Base-by-base conservation (phyloP, 495 filamentous ascomycete species). In the Saxophila tyrrhenica region DNA sequence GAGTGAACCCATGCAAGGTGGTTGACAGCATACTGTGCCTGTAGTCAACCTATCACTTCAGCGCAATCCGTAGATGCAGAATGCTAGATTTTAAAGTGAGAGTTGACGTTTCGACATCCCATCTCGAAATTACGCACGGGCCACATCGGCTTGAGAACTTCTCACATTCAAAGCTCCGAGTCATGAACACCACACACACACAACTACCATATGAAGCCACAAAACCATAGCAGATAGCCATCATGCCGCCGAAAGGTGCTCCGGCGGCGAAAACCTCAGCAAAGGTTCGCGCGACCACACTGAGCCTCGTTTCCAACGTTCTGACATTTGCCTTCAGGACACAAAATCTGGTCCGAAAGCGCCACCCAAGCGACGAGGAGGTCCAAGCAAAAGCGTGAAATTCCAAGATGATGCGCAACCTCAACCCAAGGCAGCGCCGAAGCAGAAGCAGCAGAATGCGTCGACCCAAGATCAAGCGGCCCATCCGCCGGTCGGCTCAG, bases 231-330 rank as follows among this genome's bases (percentile, higher is more conserved):
- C 22, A 25, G 47, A 17, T 23, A 29, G 47, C 35, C 29, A 54
- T 8, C 15, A 64, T 65, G 62, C 47, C 62, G 11, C 62, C 62
- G 13, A 45, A 51, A 16, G 63, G 60, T 16, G 51, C 60, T 2
- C 35, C 48, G 15, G 60, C 58, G 32, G 55, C 44, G 29, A 53
- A 58, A 29, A 45, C 54, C 35, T 35, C 54, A 19, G 45, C 54
- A 39, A 55, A 58, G 48, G 58, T 58, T 25, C 44, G 44, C 49
- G 17, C 46, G 48, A 17, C n/a, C 17, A n/a, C 7, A n/a, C 41
- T 44, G 41, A 35, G 29, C 7, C 13, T 35, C 29, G 13, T 13
- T 35, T 13, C 29, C 7, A 13, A 5, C 13, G 29, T 35, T 13
- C 29, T 35, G 13, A 35, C 29, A 35, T 35, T 35, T 35, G 29